Conservation (phyloP, 2,329 filamentous ascomycete species). For the Alternaria hordeiaustralica region DNA sequence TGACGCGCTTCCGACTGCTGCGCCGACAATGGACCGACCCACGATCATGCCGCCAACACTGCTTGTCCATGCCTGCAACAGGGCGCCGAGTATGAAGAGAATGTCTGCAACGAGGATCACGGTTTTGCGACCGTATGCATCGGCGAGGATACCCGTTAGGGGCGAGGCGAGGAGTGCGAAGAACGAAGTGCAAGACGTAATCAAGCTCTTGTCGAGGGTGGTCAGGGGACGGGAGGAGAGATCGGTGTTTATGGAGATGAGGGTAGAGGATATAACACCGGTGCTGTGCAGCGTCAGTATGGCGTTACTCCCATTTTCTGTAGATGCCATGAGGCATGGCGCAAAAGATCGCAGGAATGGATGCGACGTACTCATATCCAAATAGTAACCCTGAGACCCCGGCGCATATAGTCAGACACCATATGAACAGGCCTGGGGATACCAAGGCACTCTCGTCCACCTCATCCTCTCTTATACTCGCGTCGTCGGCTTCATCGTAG, state of each 20-base stretch:
- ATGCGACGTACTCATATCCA: conserved; percentile 62
- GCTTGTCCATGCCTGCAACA: conserved; percentile 66
- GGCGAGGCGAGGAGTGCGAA: conserved; percentile 65
- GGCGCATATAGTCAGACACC: conserved; percentile 63
- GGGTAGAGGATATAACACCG: conserved; percentile 66
- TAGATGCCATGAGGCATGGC: neutral
- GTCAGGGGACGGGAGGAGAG: conserved; percentile 58
- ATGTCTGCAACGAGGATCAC: conserved; percentile 70
- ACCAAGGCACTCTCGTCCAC: conserved; percentile 41
- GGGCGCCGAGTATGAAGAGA: conserved; percentile 72
- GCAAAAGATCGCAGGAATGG: neutral
- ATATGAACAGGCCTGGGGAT: conserved; percentile 55
- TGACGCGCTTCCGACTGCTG: conserved; percentile 76
- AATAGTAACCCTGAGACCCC: conserved; percentile 66
- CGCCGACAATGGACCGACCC: conserved; percentile 73
- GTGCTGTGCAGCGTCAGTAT: conserved; percentile 49
- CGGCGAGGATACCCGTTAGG: conserved; percentile 65
- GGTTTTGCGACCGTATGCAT: conserved; percentile 81
- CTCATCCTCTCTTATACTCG: conserved; percentile 35
- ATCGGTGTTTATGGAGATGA: conserved; percentile 62
- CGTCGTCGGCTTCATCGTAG: conserved; percentile 20
- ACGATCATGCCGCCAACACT: conserved; percentile 70
- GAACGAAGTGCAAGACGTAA: conserved; percentile 64
- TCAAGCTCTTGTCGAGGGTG: conserved; percentile 64
- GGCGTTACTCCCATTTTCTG: neutral